Base-by-base conservation (phyloP, 257 asterid genomes). In the Cynanchum wilfordii region DNA sequence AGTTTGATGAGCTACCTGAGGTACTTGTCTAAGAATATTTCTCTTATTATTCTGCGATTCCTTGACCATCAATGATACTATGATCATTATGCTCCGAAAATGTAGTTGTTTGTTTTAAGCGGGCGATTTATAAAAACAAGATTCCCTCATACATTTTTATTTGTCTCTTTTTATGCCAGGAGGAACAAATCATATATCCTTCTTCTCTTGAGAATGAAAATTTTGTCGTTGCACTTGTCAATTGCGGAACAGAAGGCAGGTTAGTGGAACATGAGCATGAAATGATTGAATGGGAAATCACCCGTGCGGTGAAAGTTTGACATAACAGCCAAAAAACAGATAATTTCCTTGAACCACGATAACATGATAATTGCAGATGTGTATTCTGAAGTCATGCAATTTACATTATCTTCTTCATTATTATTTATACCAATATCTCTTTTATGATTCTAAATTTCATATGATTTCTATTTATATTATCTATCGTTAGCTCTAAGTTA, bases 181-280 rank as follows among this genome's bases (percentile, higher is more conserved):
- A 93, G 82, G 97, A 93, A 72, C 98, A 93, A 73, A 79, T 91
- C 11, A 91, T 93, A 88, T 91, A 91, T 69, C 96, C 97, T 20
- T 81, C 89, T 27, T 84, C 96, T 17, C 89, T 93, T 10, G 90
- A 84, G 87, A 90, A 77, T 15, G 97, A 91, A 80, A 87, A 85
- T 67, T 91, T 89, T 71, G 78, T 70, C 0, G 92, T 91, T 22
- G 86, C 94, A 52, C 76, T 91, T 15, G 92, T 81, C 71, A 83
- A 78, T 85, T 84, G 91, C 80, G 78, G 84, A 75, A 82, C 77
- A 57, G 78, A 75, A 55, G 78, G 71, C 71, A 79, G 69, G 47
- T 50, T 62, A 8, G 0, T 20, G 45, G 84, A 76, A 76, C 81
- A 69, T 55, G 69, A 50, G 52, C 63, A 64, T 29, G 78, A 80